Evolutionary conservation across 352 stramenopile species (phyloP).

Genomic region (Achlya hypogyna): DNA sequence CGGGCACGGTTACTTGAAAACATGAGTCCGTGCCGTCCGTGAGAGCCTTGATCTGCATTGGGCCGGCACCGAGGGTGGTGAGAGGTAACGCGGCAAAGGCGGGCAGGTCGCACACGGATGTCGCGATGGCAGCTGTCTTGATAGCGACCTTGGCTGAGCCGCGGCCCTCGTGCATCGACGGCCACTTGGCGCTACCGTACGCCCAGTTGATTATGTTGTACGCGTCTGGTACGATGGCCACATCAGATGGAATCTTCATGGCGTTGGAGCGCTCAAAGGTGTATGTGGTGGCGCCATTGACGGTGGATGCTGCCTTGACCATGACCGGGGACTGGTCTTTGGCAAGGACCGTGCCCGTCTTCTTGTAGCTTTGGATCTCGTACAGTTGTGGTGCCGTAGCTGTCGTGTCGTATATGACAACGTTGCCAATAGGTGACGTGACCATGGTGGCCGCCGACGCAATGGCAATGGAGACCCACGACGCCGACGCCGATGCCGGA

Average conservation of each 20-base stretch:
- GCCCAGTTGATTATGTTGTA: background rate
- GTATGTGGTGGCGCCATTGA: background rate
- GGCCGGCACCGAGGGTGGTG: background rate
- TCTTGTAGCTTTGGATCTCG: constrained; percentile 5
- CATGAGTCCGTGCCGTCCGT: background rate
- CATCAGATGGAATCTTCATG: background rate
- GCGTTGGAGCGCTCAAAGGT: background rate
- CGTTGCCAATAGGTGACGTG: background rate
- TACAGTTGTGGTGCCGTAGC: background rate
- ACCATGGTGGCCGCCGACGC: background rate
- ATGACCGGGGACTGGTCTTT: background rate
- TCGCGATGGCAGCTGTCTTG: background rate
- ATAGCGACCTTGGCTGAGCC: background rate
- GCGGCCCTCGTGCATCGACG: background rate
- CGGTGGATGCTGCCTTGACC: background rate
- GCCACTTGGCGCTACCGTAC: background rate
- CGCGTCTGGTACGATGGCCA: background rate
- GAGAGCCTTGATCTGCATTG: background rate
- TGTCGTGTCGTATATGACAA: background rate
- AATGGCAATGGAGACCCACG: background rate
- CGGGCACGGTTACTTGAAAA: background rate
- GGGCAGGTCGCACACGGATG: background rate
- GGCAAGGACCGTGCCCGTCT: background rate
- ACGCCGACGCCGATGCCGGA: background rate
- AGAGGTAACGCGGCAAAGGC: background rate